Evolutionary conservation across 768 basidiomycete species (phyloP).

Genomic region (Suillus tomentosus): DNA sequence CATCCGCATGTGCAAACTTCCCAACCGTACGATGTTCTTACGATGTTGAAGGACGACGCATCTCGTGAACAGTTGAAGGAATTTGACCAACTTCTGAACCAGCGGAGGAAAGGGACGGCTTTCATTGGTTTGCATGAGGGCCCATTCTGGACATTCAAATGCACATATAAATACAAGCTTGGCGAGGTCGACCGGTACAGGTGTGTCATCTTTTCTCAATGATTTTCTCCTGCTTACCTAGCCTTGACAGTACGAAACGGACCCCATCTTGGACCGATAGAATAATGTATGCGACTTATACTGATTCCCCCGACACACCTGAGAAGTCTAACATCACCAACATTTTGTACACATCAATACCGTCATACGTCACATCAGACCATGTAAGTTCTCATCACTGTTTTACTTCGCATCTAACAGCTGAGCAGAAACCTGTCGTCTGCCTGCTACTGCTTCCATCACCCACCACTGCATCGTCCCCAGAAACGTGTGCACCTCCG

Average conservation of each 20-base stretch:
- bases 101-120: conserved; percentile 62
- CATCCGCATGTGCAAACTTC: conserved; percentile 45
- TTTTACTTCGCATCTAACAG: conserved; percentile 9
- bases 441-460: conserved; percentile 64
- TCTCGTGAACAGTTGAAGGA: conserved; percentile 64
- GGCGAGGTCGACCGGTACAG: conserved; percentile 84
- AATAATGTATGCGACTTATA: conserved; percentile 79
- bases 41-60: conserved; percentile 49
- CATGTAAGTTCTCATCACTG: conserved; percentile 55
- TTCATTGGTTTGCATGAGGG: conserved; percentile 81
- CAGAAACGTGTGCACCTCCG: conserved; percentile 38
- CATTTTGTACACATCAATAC: conserved; percentile 76
- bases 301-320: conserved; percentile 57
- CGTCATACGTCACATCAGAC: conserved; percentile 86
- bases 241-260: conserved; percentile 57
- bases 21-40: conserved; percentile 37
- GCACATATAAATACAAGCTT: conserved; percentile 85
- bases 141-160: conserved; percentile 87
- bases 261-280: conserved; percentile 93
- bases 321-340: conserved; percentile 59
- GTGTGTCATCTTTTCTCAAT: conserved; percentile 40
- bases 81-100: conserved; percentile 69
- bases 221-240: neutral
- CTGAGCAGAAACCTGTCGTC: conserved; percentile 80
- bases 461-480: conserved; percentile 20